phyloP scores from a whole-genome alignment of 73 alveolate genomes.

The Durusdinium trenchii region DNA sequence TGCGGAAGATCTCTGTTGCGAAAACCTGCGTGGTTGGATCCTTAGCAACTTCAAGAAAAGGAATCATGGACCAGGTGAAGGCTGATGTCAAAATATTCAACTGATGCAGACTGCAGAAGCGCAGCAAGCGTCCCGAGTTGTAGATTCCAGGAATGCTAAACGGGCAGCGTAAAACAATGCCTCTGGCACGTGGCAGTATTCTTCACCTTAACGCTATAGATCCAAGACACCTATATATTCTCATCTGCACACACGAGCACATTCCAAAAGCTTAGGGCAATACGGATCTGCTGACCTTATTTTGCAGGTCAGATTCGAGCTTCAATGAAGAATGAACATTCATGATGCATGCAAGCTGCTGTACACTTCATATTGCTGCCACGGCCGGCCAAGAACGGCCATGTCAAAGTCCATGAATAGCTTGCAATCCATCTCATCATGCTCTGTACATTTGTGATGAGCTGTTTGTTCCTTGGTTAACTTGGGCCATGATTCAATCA shows the following conservation, averaged over 20 bases:
- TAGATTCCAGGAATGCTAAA: not conserved
- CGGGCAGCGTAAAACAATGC: conserved; percentile 68
- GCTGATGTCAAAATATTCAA: not conserved
- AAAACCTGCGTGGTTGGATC: not conserved
- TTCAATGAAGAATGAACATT: not conserved
- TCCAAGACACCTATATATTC: not conserved
- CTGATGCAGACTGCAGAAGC: not conserved
- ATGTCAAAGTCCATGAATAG: conserved; percentile 87
- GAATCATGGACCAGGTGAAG: not conserved
- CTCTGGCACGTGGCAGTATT: conserved; percentile 64
- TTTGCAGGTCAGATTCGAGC: not conserved
- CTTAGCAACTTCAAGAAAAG: no score
- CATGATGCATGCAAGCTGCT: not conserved
- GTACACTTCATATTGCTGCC: conserved; percentile 77
- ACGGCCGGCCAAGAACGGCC: conserved; percentile 74
- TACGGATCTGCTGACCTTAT: conserved; percentile 8
- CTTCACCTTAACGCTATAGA: not conserved
- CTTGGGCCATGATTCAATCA: not conserved
- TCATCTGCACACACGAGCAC: not conserved
- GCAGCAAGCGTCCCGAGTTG: not conserved
- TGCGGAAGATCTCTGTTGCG: conserved; percentile 51
- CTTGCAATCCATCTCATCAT: conserved; percentile 78
- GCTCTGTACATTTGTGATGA: conserved; percentile 84
- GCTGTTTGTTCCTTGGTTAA: conserved; percentile 64
- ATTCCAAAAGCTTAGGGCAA: not conserved